Evolutionary conservation across 306 rosid species (phyloP).

Genomic region (Glycine soja): DNA sequence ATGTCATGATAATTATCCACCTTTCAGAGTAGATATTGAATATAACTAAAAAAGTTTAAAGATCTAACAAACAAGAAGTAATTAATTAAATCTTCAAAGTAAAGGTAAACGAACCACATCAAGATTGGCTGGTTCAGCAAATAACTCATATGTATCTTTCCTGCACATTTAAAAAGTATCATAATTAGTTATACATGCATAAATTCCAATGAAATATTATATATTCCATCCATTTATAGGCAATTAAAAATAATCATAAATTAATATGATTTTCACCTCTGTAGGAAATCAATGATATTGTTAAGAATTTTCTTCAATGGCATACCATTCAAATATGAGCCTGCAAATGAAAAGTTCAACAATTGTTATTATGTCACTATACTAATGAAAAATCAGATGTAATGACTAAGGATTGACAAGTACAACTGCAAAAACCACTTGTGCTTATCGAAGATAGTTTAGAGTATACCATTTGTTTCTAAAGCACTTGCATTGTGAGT

Average conservation of each 20-base stretch:
- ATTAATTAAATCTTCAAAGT: background rate
- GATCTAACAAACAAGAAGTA: background rate
- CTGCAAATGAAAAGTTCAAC: slow-evolving; percentile 33
- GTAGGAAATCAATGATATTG: slow-evolving; percentile 30
- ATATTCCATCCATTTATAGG: background rate
- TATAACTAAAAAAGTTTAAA: background rate
- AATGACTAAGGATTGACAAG: background rate
- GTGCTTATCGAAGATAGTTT: slow-evolving; percentile 9
- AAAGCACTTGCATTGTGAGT: background rate
- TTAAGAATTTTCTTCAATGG: slow-evolving; percentile 27
- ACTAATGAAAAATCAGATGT: background rate
- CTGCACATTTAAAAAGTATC: slow-evolving; percentile 21
- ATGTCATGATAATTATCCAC: background rate
- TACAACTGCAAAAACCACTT: background rate
- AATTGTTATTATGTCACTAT: background rate
- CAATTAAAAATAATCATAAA: slow-evolving; percentile 1
- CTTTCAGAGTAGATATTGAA: slow-evolving; percentile 3
- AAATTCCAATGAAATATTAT: background rate
- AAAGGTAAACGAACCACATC: slow-evolving; percentile 22
- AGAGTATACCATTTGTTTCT: slow-evolving; percentile 38
- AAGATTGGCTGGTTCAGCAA: slow-evolving; percentile 21
- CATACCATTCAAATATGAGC: background rate
- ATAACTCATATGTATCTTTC: background rate
- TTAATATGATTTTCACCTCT: slow-evolving; percentile 38
- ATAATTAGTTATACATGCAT: background rate